Conservation (phyloP, 371 early-diverging fungal species). For the Lichtheimia hyalospora region DNA sequence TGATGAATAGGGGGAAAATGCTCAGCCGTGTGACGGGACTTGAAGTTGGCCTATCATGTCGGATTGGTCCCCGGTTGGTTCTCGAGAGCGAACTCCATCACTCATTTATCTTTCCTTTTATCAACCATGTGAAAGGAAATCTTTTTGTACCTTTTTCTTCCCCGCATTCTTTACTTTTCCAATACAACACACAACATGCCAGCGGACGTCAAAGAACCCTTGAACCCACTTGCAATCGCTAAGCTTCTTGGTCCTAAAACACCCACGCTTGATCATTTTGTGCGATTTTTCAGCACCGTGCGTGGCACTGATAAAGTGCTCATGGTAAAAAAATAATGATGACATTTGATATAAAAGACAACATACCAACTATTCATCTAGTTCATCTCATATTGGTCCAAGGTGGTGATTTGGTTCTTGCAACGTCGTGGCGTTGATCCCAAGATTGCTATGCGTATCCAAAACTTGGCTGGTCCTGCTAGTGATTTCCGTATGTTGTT, state of each 20-base stretch:
- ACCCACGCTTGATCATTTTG: conserved; percentile 70
- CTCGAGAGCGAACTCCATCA: too few relatives aligned
- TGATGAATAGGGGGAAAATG: too few relatives aligned
- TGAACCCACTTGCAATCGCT: conserved; percentile 47
- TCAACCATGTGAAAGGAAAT: not conserved
- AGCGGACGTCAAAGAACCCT: conserved; percentile 8
- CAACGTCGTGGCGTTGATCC: conserved; percentile 31
- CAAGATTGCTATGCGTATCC: conserved; percentile 67
- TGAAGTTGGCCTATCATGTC: too few relatives aligned
- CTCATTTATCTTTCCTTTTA: not conserved
- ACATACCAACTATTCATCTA: conserved; percentile 22
- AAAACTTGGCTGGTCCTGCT: conserved; percentile 78
- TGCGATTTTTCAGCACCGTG: conserved; percentile 72
- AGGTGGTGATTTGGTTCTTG: conserved; percentile 80
- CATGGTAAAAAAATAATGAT: conserved; percentile 71
- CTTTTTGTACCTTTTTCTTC: not conserved
- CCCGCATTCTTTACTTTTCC: conserved; percentile 3
- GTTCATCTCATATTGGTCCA: conserved; percentile 90
- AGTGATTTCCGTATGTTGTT: conserved; percentile 90
- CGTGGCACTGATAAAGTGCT: conserved; percentile 93
- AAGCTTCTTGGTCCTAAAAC: conserved; percentile 46
- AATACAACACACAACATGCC: not conserved
- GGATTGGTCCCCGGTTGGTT: too few relatives aligned
- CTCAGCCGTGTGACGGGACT: too few relatives aligned
- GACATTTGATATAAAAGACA: not conserved